Percentiles rank a stretch among this genome's conserved stretches.
phyloP scores from a whole-genome alignment of 2,329 filamentous ascomycete genomes.

The Microsporum canis region DNA sequence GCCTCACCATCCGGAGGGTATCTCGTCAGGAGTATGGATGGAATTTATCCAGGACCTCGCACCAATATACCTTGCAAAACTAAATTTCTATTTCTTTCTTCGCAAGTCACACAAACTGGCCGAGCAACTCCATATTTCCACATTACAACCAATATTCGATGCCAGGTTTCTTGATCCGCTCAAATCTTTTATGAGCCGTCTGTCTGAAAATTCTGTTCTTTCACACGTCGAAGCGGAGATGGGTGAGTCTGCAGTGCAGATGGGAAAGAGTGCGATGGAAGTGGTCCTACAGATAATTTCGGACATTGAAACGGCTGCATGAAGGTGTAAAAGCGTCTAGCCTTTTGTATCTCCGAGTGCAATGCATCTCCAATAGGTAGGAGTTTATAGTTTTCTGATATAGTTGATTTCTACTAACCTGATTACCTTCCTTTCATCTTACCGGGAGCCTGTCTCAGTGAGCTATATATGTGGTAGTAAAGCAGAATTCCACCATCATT shows the following conservation, averaged over 20 bases:
- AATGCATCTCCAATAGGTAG: background rate
- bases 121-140: conserved; percentile 35
- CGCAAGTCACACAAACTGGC: conserved; percentile 38
- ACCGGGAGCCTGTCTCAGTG: no score
- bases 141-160: conserved; percentile 25
- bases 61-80: conserved; percentile 42
- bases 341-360: background rate
- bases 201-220: conserved; percentile 7
- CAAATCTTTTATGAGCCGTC: conserved; percentile 13
- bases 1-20: conserved; percentile 15
- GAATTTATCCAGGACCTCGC: conserved; percentile 38
- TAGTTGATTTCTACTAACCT: background rate
- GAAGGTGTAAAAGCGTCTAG: background rate
- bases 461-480: no score
- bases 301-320: conserved; percentile 8
- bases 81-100: conserved; percentile 50
- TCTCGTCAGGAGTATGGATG: conserved; percentile 28
- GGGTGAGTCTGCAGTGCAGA: conserved; percentile 8
- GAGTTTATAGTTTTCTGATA: no score
- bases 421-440: no score
- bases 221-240: conserved; percentile 11
- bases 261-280: conserved; percentile 9
- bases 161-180: conserved; percentile 25
- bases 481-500: no score
- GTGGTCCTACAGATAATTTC: conserved; percentile 12